phyloP scores from a whole-genome alignment of 805 yeast species.

The Myxozyma neglecta region DNA sequence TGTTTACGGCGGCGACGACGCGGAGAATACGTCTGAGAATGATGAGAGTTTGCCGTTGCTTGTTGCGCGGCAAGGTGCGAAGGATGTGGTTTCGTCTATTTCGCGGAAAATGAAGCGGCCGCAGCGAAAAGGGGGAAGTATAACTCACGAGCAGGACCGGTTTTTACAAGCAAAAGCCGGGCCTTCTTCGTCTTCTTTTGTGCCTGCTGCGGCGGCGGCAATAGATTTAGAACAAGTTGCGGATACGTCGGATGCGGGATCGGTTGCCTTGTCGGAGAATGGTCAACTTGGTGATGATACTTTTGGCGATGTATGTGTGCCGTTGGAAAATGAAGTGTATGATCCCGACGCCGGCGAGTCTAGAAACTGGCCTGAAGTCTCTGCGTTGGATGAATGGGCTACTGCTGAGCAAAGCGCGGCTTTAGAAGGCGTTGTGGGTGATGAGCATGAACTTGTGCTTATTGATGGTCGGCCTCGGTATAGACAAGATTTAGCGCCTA shows the following conservation, averaged over 20 bases:
- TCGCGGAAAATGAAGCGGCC: too few species aligned
- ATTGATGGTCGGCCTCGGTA: conserved; percentile 71
- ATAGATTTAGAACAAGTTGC: too few species aligned
- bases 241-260: neutral
- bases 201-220: too few species aligned
- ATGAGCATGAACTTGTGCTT: conserved; percentile 51
- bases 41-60: too few species aligned
- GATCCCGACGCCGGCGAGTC: conserved; percentile 31
- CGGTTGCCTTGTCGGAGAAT: neutral
- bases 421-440: conserved; percentile 33
- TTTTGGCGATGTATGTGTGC: conserved; percentile 89
- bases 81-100: too few species aligned
- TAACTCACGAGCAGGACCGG: too few species aligned
- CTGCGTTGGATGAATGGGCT: conserved; percentile 73
- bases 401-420: conserved; percentile 59
- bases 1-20: too few species aligned
- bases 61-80: too few species aligned
- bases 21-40: too few species aligned
- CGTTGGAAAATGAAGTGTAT: conserved; percentile 52
- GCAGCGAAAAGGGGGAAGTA: too few species aligned
- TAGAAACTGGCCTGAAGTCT: conserved; percentile 80
- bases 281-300: conserved; percentile 38
- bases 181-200: too few species aligned
- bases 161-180: too few species aligned
- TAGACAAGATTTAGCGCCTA: conserved; percentile 12